A percentile compares a stretch with the other conserved stretches of the same genome.
phyloP scores from a whole-genome alignment of 176 grass and related monocot genomes.

The Paspalum vaginatum region DNA sequence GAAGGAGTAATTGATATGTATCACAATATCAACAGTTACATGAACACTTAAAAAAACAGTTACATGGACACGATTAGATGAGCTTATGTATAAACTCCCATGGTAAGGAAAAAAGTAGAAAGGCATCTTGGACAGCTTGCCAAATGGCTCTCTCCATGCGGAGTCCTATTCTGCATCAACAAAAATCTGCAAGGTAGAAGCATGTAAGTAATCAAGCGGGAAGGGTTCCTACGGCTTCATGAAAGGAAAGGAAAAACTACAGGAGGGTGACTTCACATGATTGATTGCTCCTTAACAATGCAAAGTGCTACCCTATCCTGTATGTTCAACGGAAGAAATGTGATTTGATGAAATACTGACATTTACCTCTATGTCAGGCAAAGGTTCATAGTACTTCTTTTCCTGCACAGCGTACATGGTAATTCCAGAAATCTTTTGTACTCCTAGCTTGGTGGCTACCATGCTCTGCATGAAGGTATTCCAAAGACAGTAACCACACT shows the following conservation, averaged over 20 bases:
- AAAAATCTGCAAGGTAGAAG: slow-evolving; percentile 71
- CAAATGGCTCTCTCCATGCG: neutral
- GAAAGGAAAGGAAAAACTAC: neutral
- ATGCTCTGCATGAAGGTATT: slow-evolving; percentile 66
- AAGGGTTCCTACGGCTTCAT: neutral
- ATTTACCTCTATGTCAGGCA: slow-evolving; percentile 84
- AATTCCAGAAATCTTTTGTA: slow-evolving; percentile 94
- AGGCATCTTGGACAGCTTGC: neutral
- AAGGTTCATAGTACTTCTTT: slow-evolving; percentile 86
- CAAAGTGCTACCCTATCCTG: neutral
- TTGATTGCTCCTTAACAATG: neutral
- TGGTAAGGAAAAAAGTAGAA: neutral
- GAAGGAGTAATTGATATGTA: too few relatives aligned
- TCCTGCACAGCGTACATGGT: slow-evolving; percentile 76
- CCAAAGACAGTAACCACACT: slow-evolving; percentile 28
- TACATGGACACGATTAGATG: too few relatives aligned
- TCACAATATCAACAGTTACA: too few relatives aligned
- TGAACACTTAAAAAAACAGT: too few relatives aligned
- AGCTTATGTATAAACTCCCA: neutral
- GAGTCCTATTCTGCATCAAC: slow-evolving; percentile 62
- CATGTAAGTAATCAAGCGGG: neutral
- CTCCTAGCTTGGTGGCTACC: slow-evolving; percentile 82
- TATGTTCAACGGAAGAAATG: neutral
- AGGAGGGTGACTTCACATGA: neutral
- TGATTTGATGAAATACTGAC: neutral